A percentile compares a stretch with the other conserved stretches of the same genome.
Evolutionary conservation across 1,284 basidiomycete genomes (phyloP).

Genomic region (Irpex lacteus): DNA sequence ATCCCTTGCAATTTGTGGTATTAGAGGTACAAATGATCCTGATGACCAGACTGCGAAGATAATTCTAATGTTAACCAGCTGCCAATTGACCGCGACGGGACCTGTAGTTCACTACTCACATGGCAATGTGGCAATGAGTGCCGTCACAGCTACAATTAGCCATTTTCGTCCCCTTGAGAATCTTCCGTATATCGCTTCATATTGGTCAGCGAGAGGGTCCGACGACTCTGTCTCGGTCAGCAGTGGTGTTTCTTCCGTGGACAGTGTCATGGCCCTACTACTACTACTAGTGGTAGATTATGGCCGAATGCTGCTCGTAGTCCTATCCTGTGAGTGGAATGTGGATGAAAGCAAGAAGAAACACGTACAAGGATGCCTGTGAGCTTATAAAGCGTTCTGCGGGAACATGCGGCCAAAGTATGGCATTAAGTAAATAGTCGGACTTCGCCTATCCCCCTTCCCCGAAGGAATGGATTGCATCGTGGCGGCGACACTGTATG

Average conservation of each 20-base stretch:
- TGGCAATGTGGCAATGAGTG: conserved; percentile 50
- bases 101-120: conserved; percentile 33
- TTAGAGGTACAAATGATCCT: conserved; percentile 67
- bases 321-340: neutral
- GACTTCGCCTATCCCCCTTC: neutral
- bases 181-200: conserved; percentile 44
- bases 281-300: neutral
- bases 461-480: neutral
- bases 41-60: conserved; percentile 56
- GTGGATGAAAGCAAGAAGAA: neutral
- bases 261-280: neutral
- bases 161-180: conserved; percentile 45
- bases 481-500: neutral
- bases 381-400: neutral
- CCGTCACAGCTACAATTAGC: conserved; percentile 34
- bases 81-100: neutral
- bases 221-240: neutral
- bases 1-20: conserved; percentile 64
- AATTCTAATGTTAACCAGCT: neutral
- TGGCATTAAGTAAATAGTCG: neutral
- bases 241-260: conserved; percentile 9
- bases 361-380: neutral
- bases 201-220: conserved; percentile 1
- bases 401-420: neutral
- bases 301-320: neutral